These are phyloP conservation scores for Durusdinium trenchii DNA, from an alignment of 73 alveolate genomes.

Conservation along the genomic window DNA sequence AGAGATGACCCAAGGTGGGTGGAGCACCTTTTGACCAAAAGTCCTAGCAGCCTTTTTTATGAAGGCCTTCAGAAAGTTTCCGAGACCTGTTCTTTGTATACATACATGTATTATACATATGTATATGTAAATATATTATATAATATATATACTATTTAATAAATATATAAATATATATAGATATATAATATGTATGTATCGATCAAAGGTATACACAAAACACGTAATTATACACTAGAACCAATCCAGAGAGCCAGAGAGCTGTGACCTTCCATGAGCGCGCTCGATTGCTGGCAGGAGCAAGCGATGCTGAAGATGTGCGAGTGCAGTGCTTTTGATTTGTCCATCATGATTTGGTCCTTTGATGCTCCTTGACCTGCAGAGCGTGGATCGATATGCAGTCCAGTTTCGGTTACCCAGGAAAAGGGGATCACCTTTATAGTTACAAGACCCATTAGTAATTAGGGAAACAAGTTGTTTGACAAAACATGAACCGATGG, in stretches of 20 bases:
- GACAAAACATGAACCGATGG: no score
- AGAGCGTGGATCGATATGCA: no score
- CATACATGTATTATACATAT: neutral
- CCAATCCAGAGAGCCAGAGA: no score
- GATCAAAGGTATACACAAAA: neutral
- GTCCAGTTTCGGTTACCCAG: no score
- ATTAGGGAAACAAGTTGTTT: no score
- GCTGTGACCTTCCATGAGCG: neutral
- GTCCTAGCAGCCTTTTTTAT: no score
- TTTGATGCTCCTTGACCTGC: conserved; percentile 46
- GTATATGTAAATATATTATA: neutral
- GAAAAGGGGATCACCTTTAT: no score
- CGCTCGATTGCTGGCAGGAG: neutral
- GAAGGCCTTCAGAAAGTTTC: no score
- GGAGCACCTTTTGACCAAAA: neutral
- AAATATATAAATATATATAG: no score
- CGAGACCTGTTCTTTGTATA: no score
- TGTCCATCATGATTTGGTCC: conserved; percentile 78
- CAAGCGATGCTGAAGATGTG: conserved; percentile 55
- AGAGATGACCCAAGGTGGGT: neutral
- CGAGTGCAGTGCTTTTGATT: conserved; percentile 71
- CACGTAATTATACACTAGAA: neutral
- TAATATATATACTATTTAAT: no score
- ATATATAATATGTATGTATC: neutral
- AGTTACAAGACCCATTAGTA: no score